A percentile compares a stretch with the other conserved stretches of the same genome.
These are phyloP conservation scores for Scytalidium lignicola DNA, from an alignment of 2,329 filamentous ascomycete genomes.

Conservation along the genomic window DNA sequence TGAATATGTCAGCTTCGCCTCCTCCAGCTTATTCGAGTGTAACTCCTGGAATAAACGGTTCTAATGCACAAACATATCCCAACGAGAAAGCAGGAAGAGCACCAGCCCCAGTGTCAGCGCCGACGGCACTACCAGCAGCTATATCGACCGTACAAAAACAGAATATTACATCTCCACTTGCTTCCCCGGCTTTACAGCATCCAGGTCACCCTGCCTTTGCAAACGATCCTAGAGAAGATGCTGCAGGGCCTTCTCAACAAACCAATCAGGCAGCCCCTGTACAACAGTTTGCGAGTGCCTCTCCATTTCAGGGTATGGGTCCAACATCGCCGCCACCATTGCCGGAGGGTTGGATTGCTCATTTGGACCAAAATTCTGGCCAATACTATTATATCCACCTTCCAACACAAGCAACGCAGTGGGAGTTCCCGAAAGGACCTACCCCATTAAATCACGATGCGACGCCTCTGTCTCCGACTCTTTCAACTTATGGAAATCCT, in stretches of 20 bases:
- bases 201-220: constrained; percentile 84
- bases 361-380: constrained; percentile 89
- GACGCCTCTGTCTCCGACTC: constrained; percentile 75
- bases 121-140: constrained; percentile 20
- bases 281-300: constrained; percentile 28
- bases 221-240: constrained; percentile 62
- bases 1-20: constrained; percentile 76
- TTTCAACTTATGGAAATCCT: constrained; percentile 71
- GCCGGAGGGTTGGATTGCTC: constrained; percentile 97
- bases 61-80: constrained; percentile 56
- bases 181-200: constrained; percentile 38
- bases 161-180: constrained; percentile 32
- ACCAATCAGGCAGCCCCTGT: constrained; percentile 43
- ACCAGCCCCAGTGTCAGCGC: constrained; percentile 20
- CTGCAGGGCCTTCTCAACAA: constrained; percentile 28
- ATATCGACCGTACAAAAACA: constrained; percentile 22
- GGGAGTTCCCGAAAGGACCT: constrained; percentile 96
- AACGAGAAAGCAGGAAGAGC: constrained; percentile 58
- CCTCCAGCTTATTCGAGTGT: constrained; percentile 94
- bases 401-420: constrained; percentile 91
- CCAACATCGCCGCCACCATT: constrained; percentile 86
- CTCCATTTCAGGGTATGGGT: constrained; percentile 43
- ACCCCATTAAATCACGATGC: constrained; percentile 82
- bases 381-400: constrained; percentile 99
- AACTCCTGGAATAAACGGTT: constrained; percentile 38